Evolutionary conservation across 2,329 filamentous ascomycete species (phyloP), one percentile per base, ranked within the genome.

Genomic region (Aspergillus awamori): DNA sequence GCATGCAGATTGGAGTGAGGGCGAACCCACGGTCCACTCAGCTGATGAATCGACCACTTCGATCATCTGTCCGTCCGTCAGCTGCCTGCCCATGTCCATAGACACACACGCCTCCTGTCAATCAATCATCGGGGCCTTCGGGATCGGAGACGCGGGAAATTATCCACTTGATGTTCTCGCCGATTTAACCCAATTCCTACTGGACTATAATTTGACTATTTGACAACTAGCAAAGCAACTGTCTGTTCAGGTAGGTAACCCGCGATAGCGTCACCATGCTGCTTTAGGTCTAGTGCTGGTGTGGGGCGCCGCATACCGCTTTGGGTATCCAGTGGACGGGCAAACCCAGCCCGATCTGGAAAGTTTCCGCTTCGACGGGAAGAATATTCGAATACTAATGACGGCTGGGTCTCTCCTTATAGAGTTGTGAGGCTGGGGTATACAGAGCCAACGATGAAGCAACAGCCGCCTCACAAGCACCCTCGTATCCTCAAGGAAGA

Each of bases 321-420:
- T 57, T 51, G n/a, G n/a, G 47, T 7, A 11, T 33, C 15, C 13
- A 49, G 13, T 28, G 47, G n/a, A 28, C 53, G 20, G 53, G 13
- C 20, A 22, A 47, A 48, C 45, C 54, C 26, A 57, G 26, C 39
- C 36, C 41, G 30, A 49, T 58, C 51, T 55, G 58, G 49, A 59
- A 63, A 33, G 61, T 56, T 55, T 55, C 51, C 61, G 49, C 58
- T 51, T 55, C 57, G 33, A 22, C 45, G 39, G 53, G 38, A 38
- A 36, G 11, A 13, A 36, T 36, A n/a, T n/a, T n/a, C n/a, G 33
- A 36, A 13, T 15, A 20, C 20, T 20, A 13, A 36, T 36, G 33
- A 36, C 33, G 33, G 33, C 33, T 36, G 33, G 33, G 33, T 36
- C 33, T 36, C 33, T 36, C 11, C 38, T 36, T 36, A 36, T 2